These are phyloP conservation scores for Hypomontagnella monticulosa DNA, from an alignment of 495 filamentous ascomycete genomes.

Conservation along the genomic window DNA sequence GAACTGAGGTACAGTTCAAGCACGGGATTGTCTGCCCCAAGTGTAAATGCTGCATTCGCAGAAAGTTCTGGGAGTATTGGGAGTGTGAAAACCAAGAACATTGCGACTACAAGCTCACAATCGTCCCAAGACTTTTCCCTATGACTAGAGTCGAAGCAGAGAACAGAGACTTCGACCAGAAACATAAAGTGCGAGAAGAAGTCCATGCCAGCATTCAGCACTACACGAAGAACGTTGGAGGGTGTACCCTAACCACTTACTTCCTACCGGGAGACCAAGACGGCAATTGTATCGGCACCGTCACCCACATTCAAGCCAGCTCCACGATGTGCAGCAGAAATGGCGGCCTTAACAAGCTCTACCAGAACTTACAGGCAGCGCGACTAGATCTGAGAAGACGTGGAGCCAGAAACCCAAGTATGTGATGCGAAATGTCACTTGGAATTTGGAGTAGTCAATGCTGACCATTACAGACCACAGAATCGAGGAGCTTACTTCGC, in stretches of 20 bases:
- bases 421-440: constrained; percentile 15
- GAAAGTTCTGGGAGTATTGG: constrained; percentile 77
- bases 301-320: constrained; percentile 71
- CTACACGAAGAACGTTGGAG: constrained; percentile 27
- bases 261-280: constrained; percentile 47
- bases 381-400: constrained; percentile 71
- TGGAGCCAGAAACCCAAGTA: constrained; percentile 47
- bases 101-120: no score
- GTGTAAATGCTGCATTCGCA: no score
- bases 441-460: neutral
- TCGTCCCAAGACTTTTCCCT: no score
- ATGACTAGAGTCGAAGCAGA: constrained; percentile 19
- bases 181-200: neutral
- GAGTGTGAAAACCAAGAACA: constrained; percentile 60
- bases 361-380: constrained; percentile 64
- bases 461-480: constrained; percentile 44
- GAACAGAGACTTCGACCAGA: neutral
- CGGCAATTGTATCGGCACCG: constrained; percentile 56
- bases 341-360: constrained; percentile 72
- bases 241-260: constrained; percentile 45
- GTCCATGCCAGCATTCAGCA: neutral
- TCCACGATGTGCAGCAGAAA: constrained; percentile 55
- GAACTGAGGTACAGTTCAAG: constrained; percentile 50
- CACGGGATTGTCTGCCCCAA: constrained; percentile 75
- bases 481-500: constrained; percentile 64